Base-by-base conservation (phyloP, 2,329 filamentous ascomycete species). In the Calonectria pseudoreteaudii region DNA sequence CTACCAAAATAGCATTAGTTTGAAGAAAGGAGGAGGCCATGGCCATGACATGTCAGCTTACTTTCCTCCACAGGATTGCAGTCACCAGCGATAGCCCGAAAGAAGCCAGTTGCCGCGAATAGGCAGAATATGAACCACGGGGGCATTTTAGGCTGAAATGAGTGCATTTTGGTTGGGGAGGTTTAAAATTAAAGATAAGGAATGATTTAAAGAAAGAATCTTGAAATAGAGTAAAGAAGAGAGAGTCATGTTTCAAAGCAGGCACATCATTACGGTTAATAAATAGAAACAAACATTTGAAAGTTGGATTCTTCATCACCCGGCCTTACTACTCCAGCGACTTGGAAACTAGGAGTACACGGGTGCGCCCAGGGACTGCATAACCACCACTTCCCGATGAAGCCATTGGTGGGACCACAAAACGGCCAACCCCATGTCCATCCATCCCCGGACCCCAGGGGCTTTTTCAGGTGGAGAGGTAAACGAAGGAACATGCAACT, bases 31-130 rank as follows among this genome's bases (percentile, higher is more conserved):
- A n/a, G 36, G 20, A 13, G 2, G 20, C 16, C n/a, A 14, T 16
- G 13, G 36, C 2, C 18, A 9, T 28, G n/a, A 36, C 7, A 38
- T 26, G 56, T 26, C 23, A 23, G 50, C 76, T 31, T 72, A 80
- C 78, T 66, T 41, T 78, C 69, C 31, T 73, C 41, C 62, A 80
- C 66, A 2, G 78, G 78, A 38, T 80, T 78, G 62, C 78, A 80
- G 16, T 58, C 50, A 30, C n/a, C 41, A 7, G 64, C 72, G 8
- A 60, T 18, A 23, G 30, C 64, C 49, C 23, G 26, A 16, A 66
- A 68, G 13, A 71, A 47, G n/a, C 65, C 50, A 4, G 60, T n/a
- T 18, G n/a, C 31, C 6, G 71, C 71, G 23, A 47, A 28, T 20
- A 68, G 36, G 58, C 38, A 58, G 53, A 68, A 26, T 4, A 64